phyloP scores from a whole-genome alignment of 768 basidiomycete genomes.

The Pleurotus cornucopiae region DNA sequence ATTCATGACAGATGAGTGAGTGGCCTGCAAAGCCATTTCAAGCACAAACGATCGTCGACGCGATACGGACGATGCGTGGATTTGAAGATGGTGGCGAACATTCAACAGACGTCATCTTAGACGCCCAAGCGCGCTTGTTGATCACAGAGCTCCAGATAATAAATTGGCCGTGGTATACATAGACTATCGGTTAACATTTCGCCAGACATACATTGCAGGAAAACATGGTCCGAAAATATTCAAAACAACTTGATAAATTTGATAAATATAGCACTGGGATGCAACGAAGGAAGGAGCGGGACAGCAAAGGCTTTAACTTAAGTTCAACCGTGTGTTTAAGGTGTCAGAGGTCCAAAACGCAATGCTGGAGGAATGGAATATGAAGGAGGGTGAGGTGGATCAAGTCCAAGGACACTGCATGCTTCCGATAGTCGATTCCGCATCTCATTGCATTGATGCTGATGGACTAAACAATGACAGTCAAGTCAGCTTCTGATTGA shows the following conservation, averaged over 20 bases:
- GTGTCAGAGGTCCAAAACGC: constrained; percentile 2
- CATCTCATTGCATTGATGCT: constrained; percentile 43
- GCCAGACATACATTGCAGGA: constrained; percentile 3
- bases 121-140: too few relatives aligned
- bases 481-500: neutral
- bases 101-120: too few relatives aligned
- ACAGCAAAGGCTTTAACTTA: neutral
- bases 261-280: neutral
- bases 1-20: too few relatives aligned
- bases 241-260: neutral
- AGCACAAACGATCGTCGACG: too few relatives aligned
- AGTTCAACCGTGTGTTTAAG: neutral
- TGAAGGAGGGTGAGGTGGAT: constrained; percentile 34
- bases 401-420: constrained; percentile 37
- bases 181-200: neutral
- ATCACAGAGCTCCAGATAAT: too few relatives aligned
- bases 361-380: constrained; percentile 31
- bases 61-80: too few relatives aligned
- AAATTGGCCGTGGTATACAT: constrained; percentile 4
- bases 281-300: neutral
- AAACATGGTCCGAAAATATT: constrained; percentile 1
- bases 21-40: too few relatives aligned
- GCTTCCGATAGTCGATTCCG: constrained; percentile 46
- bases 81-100: too few relatives aligned
- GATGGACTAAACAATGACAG: constrained; percentile 32